A percentile compares a stretch with the other conserved stretches of the same genome.
Conservation (phyloP, 768 basidiomycete species). For the Cystobasidium tubakii region DNA sequence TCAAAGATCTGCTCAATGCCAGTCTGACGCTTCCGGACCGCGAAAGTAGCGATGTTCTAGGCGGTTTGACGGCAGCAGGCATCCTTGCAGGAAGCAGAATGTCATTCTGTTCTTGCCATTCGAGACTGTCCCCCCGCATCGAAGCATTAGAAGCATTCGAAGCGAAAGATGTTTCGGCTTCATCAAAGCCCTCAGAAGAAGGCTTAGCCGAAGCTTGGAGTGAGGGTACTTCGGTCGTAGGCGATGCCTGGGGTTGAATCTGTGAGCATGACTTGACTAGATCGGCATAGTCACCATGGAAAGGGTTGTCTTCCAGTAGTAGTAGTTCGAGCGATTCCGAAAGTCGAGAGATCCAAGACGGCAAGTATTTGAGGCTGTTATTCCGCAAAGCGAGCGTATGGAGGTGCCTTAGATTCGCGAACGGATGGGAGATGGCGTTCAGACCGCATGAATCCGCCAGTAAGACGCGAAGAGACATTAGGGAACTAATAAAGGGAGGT, state of each 20-base stretch:
- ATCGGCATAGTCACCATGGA: conserved; percentile 86
- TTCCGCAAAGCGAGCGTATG: conserved; percentile 83
- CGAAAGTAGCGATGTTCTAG: not conserved
- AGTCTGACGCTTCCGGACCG: not conserved
- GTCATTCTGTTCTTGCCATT: not conserved
- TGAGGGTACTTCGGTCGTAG: conserved; percentile 5
- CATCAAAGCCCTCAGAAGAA: not conserved
- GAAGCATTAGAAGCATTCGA: not conserved
- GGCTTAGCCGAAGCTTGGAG: not conserved
- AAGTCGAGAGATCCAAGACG: conserved; percentile 92
- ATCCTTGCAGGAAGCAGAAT: not conserved
- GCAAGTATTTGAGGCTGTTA: conserved; percentile 80
- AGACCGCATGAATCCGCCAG: conserved; percentile 89
- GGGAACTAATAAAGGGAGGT: conserved; percentile 76
- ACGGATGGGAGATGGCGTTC: conserved; percentile 64
- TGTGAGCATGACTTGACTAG: conserved; percentile 76
- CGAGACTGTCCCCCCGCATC: not conserved
- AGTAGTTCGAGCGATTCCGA: conserved; percentile 68
- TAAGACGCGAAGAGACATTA: conserved; percentile 68
- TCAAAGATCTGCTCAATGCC: not conserved
- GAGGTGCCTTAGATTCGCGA: conserved; percentile 67
- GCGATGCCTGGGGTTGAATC: conserved; percentile 48
- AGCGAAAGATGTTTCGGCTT: not conserved
- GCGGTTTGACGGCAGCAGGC: not conserved
- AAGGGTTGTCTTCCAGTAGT: conserved; percentile 91